These are phyloP conservation scores for Populus pruinosa DNA, from an alignment of 345 rosid genomes.

Conservation along the genomic window DNA sequence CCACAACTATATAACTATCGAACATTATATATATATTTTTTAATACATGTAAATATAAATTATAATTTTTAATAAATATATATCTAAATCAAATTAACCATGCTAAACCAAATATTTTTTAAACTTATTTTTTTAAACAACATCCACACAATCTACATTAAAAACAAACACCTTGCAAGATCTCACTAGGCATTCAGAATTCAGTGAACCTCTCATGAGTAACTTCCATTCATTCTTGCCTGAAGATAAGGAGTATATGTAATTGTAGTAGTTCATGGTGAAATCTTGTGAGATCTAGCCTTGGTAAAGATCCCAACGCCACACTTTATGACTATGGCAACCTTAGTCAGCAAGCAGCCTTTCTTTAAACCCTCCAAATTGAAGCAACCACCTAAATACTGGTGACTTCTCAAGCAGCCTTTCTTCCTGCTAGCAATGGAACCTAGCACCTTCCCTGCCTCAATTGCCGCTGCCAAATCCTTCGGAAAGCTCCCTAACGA, in stretches of 20 bases:
- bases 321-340: slow-evolving; percentile 50
- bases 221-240: not conserved
- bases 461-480: slow-evolving; percentile 58
- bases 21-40: too few species aligned
- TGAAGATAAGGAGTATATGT: too few species aligned
- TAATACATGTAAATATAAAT: too few species aligned
- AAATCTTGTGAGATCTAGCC: slow-evolving; percentile 23
- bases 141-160: too few species aligned
- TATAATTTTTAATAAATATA: too few species aligned
- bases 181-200: not conserved
- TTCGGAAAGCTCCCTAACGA: slow-evolving; percentile 53
- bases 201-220: not conserved
- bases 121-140: too few species aligned
- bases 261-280: too few species aligned
- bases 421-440: slow-evolving; percentile 38
- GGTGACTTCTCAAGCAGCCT: slow-evolving; percentile 43
- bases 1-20: too few species aligned
- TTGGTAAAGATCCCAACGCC: slow-evolving; percentile 76
- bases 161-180: too few species aligned
- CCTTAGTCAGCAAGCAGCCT: slow-evolving; percentile 65
- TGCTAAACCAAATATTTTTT: too few species aligned
- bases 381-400: slow-evolving; percentile 52
- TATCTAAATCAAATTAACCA: too few species aligned
- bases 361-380: slow-evolving; percentile 65
- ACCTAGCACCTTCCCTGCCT: slow-evolving; percentile 51